Percentiles rank a stretch among this genome's conserved stretches.
Evolutionary conservation across 495 filamentous ascomycete species (phyloP).

Genomic region (Annulohypoxylon bovei): DNA sequence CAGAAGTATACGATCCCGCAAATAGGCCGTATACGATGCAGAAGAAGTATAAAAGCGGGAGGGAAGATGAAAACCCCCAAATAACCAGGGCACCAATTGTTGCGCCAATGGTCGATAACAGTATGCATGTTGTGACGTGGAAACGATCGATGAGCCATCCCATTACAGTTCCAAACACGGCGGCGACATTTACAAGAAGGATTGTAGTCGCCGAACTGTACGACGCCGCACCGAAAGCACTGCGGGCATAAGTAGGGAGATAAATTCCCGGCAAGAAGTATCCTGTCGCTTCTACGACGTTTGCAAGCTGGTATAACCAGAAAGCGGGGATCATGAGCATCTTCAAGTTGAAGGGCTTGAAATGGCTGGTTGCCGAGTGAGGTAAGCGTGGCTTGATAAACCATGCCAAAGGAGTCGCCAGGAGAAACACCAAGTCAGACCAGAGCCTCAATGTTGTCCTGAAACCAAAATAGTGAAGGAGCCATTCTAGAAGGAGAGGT

Average conservation of each 20-base stretch:
- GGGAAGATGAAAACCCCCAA: slow-evolving; percentile 67
- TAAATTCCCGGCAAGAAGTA: slow-evolving; percentile 73
- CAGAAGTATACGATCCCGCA: slow-evolving; percentile 68
- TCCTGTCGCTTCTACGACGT: slow-evolving; percentile 66
- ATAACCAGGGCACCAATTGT: slow-evolving; percentile 68
- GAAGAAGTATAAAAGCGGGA: slow-evolving; percentile 68
- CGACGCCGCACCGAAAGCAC: slow-evolving; percentile 47
- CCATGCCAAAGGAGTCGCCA: slow-evolving; percentile 61
- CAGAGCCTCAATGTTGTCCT: slow-evolving; percentile 60
- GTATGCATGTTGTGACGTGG: slow-evolving; percentile 66
- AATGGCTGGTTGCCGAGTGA: slow-evolving; percentile 49
- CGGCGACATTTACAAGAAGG: slow-evolving; percentile 64
- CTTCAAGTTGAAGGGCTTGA: slow-evolving; percentile 51
- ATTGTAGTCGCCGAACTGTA: slow-evolving; percentile 59
- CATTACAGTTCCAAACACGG: slow-evolving; percentile 65
- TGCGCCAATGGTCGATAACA: slow-evolving; percentile 66
- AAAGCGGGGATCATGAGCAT: slow-evolving; percentile 59
- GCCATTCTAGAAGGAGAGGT: slow-evolving; percentile 57
- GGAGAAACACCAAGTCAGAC: slow-evolving; percentile 55
- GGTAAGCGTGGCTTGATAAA: slow-evolving; percentile 66
- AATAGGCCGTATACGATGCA: slow-evolving; percentile 72
- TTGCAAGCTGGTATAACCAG: slow-evolving; percentile 60
- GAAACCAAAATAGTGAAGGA: slow-evolving; percentile 59
- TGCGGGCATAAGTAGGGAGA: slow-evolving; percentile 61
- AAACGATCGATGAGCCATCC: slow-evolving; percentile 68